A percentile compares a stretch with the other conserved stretches of the same genome.
These are phyloP conservation scores for Gymnopus androsaceus DNA, from an alignment of 1,284 basidiomycete species.

Conservation along the genomic window DNA sequence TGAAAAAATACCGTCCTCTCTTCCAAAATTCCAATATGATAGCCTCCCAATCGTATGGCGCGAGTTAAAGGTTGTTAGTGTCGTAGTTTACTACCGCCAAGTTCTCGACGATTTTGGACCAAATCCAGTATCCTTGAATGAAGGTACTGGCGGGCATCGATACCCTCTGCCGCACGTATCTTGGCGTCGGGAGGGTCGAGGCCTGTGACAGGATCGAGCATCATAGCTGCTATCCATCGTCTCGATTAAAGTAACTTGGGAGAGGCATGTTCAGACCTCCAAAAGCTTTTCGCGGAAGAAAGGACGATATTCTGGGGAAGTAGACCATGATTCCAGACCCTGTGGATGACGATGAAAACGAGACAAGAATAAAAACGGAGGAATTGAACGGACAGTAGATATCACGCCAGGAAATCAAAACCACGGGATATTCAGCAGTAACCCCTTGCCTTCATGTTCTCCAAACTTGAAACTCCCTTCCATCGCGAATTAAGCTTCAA, in stretches of 20 bases:
- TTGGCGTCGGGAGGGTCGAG: slow-evolving; percentile 90
- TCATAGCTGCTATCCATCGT: slow-evolving; percentile 88
- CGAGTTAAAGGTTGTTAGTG: slow-evolving; percentile 85
- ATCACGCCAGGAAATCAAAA: slow-evolving; percentile 82
- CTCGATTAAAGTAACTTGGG: slow-evolving; percentile 75
- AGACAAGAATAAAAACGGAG: not conserved
- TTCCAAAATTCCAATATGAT: slow-evolving; percentile 90
- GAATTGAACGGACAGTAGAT: slow-evolving; percentile 55
- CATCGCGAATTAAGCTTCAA: slow-evolving; percentile 82
- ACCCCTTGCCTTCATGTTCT: slow-evolving; percentile 67
- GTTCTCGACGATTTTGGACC: slow-evolving; percentile 94
- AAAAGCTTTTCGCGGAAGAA: slow-evolving; percentile 87
- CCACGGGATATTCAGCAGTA: slow-evolving; percentile 78
- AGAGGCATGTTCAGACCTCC: slow-evolving; percentile 86
- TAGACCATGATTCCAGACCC: slow-evolving; percentile 87
- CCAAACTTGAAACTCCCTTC: slow-evolving; percentile 86
- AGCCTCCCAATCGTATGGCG: slow-evolving; percentile 92
- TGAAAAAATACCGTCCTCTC: slow-evolving; percentile 92
- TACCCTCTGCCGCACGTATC: slow-evolving; percentile 89
- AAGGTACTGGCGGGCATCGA: slow-evolving; percentile 91
- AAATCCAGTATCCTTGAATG: slow-evolving; percentile 94
- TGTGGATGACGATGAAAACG: slow-evolving; percentile 26
- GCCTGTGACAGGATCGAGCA: slow-evolving; percentile 90
- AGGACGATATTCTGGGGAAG: slow-evolving; percentile 71
- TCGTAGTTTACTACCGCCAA: slow-evolving; percentile 91